phyloP scores from a whole-genome alignment of 768 basidiomycete genomes.

The Lactarius akahatsu region DNA sequence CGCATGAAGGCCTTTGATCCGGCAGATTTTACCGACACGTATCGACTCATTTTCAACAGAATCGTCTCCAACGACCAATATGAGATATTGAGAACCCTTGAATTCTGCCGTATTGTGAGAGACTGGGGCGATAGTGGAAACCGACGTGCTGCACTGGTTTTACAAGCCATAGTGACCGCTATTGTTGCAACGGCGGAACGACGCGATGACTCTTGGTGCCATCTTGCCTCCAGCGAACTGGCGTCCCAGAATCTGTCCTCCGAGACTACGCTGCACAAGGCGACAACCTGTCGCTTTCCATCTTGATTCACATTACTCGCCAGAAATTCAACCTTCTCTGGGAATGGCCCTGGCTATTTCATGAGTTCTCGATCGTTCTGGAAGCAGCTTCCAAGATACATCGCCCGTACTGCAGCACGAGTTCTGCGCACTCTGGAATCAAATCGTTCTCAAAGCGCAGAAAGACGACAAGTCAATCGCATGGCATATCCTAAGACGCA shows the following conservation, averaged over 20 bases:
- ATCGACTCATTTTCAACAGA: neutral
- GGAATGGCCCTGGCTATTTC: too few species aligned
- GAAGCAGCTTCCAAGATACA: too few species aligned
- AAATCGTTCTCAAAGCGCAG: too few species aligned
- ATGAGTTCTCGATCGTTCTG: too few species aligned
- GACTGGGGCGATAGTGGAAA: neutral
- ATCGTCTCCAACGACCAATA: neutral
- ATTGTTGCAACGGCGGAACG: neutral
- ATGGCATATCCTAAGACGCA: too few species aligned
- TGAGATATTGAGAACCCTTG: neutral
- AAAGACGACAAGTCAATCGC: too few species aligned
- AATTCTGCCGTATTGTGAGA: neutral
- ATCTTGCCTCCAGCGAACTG: neutral
- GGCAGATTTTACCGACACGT: neutral
- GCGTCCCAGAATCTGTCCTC: neutral
- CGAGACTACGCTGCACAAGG: neutral
- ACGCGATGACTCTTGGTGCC: neutral
- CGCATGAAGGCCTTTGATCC: neutral
- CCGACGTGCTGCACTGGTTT: neutral
- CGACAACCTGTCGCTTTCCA: too few species aligned
- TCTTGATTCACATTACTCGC: too few species aligned
- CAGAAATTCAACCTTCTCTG: too few species aligned
- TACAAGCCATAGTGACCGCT: neutral
- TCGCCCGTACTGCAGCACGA: too few species aligned
- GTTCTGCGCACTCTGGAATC: too few species aligned